Base-by-base conservation (phyloP, 1,139 yeast species). In the Wickerhamiella infanticola region DNA sequence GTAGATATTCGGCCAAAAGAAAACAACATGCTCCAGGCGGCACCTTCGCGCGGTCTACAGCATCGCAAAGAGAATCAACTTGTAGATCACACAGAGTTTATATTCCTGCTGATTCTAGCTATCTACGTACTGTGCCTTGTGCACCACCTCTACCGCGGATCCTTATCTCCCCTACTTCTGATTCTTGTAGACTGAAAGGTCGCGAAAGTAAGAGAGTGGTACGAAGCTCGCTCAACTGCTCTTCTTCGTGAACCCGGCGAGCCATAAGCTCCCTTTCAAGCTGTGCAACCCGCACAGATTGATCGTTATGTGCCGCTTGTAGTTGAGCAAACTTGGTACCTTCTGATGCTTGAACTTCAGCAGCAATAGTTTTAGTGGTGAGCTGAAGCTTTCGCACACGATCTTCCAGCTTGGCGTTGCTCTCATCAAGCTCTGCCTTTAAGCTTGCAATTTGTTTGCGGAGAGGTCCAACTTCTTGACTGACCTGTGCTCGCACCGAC, bases 141-240 rank as follows among this genome's bases (percentile, higher is more conserved):
- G 60, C 60, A 3, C 65, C 65, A 7, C 65, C 65, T 3, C 65
- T 54, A 23, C 65, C 65, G 4, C 59, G 49, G 39, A 59, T 53
- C 29, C 61, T 47, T 5, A 47, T 44, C 45, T 51, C 55, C 39
- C 42, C 44, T 2, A 24, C 35, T 4, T 35, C 40, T 3, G 39
- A 24, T 31, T 43, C 47, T 6, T 35, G 45, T 6, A 46, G 38
- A 1, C 40, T 37, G 33, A 43, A 50, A 9, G 51, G 43, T 11
- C 47, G 39, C 8, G 54, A 39, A 4, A 53, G 44, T 40, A 47
- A 42, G 25, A 51, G 45, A 2, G 57, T 53, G 5, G 47, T 45
- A 33, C 52, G 49, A 26, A 52, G 48, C 43, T 53, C 57, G 37
- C 50, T 54, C 46, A 51, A 43, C 24, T 56, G 52, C 39, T 54